phyloP scores from a whole-genome alignment of 2,329 filamentous ascomycete species.

The Trichophyton benhamiae region DNA sequence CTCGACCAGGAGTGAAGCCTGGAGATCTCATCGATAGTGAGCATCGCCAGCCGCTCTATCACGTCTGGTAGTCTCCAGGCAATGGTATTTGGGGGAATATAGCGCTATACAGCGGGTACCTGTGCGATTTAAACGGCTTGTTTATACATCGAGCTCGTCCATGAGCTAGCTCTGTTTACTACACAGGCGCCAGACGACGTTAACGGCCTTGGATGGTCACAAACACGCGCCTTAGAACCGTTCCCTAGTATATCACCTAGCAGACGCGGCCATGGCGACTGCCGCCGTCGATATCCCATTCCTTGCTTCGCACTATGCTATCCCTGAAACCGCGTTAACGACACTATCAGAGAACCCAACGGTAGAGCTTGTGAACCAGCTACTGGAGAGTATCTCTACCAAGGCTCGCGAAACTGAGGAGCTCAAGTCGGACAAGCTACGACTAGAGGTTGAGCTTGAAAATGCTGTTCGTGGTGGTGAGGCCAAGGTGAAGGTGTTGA shows the following conservation, averaged over 20 bases:
- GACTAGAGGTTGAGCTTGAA: conserved; percentile 84
- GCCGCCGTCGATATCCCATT: conserved; percentile 46
- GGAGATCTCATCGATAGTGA: not conserved
- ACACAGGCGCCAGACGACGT: not conserved
- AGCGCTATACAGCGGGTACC: not conserved
- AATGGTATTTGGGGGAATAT: not conserved
- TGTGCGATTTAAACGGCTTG: not conserved
- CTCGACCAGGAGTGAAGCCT: not conserved
- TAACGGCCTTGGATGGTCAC: not conserved
- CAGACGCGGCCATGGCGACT: conserved; percentile 39
- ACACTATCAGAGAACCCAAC: conserved; percentile 51
- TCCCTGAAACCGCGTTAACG: conserved; percentile 45
- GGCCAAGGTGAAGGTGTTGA: conserved; percentile 67
- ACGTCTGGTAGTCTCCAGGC: not conserved
- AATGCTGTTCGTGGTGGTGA: conserved; percentile 76
- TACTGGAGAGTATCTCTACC: conserved; percentile 60
- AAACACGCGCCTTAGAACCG: not conserved
- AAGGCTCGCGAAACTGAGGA: conserved; percentile 77
- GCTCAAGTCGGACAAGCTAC: conserved; percentile 75
- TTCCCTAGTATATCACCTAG: not conserved
- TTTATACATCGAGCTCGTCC: not conserved
- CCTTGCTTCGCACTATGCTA: conserved; percentile 45
- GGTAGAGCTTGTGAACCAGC: conserved; percentile 58
- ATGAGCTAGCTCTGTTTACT: not conserved
- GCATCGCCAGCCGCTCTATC: not conserved